Base-by-base conservation (phyloP, 176 grass and related monocot genomes). In the Elymus sibiricus region DNA sequence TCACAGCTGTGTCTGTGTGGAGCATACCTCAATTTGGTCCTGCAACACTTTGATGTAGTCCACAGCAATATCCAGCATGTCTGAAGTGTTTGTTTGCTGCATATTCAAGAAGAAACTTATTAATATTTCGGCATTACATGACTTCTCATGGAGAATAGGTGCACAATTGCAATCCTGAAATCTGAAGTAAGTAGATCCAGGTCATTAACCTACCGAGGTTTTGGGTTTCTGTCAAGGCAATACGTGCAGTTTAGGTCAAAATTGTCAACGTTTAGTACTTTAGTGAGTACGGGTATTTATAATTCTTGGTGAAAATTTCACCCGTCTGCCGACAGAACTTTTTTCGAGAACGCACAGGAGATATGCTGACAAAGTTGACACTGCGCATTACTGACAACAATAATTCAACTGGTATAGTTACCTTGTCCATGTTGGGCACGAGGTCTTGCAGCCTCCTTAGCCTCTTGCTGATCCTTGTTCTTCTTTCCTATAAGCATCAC, bases 361-460 rank as follows among this genome's bases (percentile, higher is more conserved):
- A n/a, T n/a, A n/a, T n/a, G n/a, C n/a, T n/a, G n/a, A n/a, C n/a
- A n/a, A n/a, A n/a, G n/a, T n/a, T 9, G 39, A 43, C 16, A 63
- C 21, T 35, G 31, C 3, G 19, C 5, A 47, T 81, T 32, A 81
- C 40, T 14, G 12, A 13, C 43, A 14, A 46, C 43, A 46, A 15
- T 3, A 26, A 4, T 21, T 6, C 0, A 76, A 29, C 26, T 31
- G 17, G 8, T 81, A 21, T 55, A 47, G 34, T 51, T 99, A 90
- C 97, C 97, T 99, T 96, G 68, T 99, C 97, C 97, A 99, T 99
- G 82, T 96, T 99, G 14, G 97, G 97, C 24, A 99, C 92, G 42
- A 99, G 86, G 65, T 96, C 97, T 79, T 96, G 92, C 68, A 99
- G 85, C 86, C 91, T 99, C 74, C 88, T 89, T 22, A 99, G 86